Evolutionary conservation across 805 yeast species (phyloP), one percentile per base, ranked within the genome.

Genomic region (Cyberlindnera bimundalis): DNA sequence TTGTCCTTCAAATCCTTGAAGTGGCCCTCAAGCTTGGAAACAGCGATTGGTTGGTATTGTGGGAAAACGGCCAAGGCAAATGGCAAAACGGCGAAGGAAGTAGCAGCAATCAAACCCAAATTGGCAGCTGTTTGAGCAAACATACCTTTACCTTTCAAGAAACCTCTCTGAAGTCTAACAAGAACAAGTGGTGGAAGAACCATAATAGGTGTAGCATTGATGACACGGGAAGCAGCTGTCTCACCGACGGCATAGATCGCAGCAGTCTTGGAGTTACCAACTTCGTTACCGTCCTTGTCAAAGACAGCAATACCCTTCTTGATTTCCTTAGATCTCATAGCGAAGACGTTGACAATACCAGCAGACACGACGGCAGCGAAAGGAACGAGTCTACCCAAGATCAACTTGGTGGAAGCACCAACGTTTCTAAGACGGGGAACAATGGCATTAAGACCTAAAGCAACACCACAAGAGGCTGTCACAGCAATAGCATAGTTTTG

Each of bases 331-430:
- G 91, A 79, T 67, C 99, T 79, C 99, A 93, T 93, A 45, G 95
- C 73, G 56, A 87, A 88, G n/a, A 93, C 96, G 53, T 93, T 93
- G 29, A 89, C 95, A 25, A 93, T 72, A 59, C 99, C 98, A 1
- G 99, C 99, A 38, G 93, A 81, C 1, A 90, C 97, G 26, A 93
- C 99, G 2, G 99, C 99, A 0, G 98, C 98, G 68, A 93, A 93
- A 6, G 99, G 99, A 11, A 93, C 96, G 42, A 93, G 71, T 51
- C 99, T 81, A 30, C 90, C 82, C 41, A 93, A 65, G 23, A 90
- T 71, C 52, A 82, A 65, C 57, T 71, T 79, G 2, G 97, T 78
- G 43, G 69, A 68, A 2, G 95, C 80, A n/a, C 75, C 62, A n/a
- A 93, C 59, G 25, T 73, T 69, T 52, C 76, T 84, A 56, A 93